Evolutionary conservation across 192 early-diverging fungal genomes (phyloP).

Genomic region (Linnemannia schmuckeri): DNA sequence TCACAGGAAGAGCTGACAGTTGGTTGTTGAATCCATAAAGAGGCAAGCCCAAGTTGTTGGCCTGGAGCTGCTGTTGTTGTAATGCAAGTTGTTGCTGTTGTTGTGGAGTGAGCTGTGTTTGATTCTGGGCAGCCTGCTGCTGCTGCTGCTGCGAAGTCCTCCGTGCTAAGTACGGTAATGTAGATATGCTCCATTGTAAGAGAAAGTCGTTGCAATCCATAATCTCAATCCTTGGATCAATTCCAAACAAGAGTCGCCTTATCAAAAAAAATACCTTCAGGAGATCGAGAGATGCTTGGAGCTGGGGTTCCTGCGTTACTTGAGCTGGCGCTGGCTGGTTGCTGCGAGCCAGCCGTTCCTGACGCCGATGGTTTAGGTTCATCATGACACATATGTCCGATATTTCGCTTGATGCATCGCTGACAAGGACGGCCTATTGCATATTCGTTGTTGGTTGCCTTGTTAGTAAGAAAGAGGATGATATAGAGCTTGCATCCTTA

Average conservation of each 20-base stretch:
- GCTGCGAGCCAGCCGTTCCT: conserved; percentile 44
- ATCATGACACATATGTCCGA: conserved; percentile 94
- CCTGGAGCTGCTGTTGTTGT: conserved; percentile 30
- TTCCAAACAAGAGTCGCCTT: not conserved
- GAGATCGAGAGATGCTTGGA: conserved; percentile 30
- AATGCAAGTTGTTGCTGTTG: conserved; percentile 21
- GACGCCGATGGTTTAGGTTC: conserved; percentile 68
- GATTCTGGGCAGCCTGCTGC: conserved; percentile 19
- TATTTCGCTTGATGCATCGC: conserved; percentile 95
- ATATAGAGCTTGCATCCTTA: too few relatives aligned
- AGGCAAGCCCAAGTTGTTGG: conserved; percentile 47
- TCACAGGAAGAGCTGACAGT: conserved; percentile 49
- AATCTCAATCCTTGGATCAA: not conserved
- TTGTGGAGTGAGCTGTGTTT: conserved; percentile 18
- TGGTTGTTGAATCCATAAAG: conserved; percentile 53
- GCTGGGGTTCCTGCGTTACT: conserved; percentile 18
- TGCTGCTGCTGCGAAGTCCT: conserved; percentile 42
- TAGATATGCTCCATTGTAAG: not conserved
- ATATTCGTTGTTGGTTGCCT: conserved; percentile 3
- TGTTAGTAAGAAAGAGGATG: not conserved
- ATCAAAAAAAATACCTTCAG: conserved; percentile 22
- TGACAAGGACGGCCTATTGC: conserved; percentile 88
- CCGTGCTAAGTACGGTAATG: conserved; percentile 2
- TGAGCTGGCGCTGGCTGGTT: conserved; percentile 24
- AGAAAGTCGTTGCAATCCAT: not conserved